These are phyloP conservation scores for Grifola frondosa DNA, from an alignment of 1,284 basidiomycete species.

Conservation along the genomic window DNA sequence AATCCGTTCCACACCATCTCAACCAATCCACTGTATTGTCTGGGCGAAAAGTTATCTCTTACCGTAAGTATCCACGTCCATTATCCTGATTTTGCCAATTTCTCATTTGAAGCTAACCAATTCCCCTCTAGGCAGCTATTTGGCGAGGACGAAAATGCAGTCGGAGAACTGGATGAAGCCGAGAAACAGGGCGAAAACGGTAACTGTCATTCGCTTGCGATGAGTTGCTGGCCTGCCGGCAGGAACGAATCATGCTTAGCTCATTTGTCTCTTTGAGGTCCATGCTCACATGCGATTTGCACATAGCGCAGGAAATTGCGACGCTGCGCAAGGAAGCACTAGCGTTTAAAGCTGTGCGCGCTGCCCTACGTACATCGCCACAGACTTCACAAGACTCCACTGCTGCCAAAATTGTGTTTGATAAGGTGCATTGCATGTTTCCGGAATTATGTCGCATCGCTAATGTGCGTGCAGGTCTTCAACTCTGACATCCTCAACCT, in stretches of 20 bases:
- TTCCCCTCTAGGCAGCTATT: constrained; percentile 80
- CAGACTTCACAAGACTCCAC: constrained; percentile 35
- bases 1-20: constrained; percentile 95
- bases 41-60: constrained; percentile 99
- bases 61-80: no score
- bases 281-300: not conserved
- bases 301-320: constrained; percentile 86
- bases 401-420: constrained; percentile 75
- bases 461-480: constrained; percentile 67
- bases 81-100: constrained; percentile 2
- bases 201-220: constrained; percentile 29
- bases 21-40: constrained; percentile 98
- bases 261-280: not conserved
- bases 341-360: constrained; percentile 82
- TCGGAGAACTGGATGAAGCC: constrained; percentile 80
- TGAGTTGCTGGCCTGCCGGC: no score
- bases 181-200: constrained; percentile 88
- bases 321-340: constrained; percentile 86
- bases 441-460: not conserved
- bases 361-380: constrained; percentile 51
- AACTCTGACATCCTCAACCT: constrained; percentile 85
- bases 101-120: not conserved
- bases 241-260: not conserved
- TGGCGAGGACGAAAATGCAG: constrained; percentile 84
- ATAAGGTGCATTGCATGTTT: constrained; percentile 63